Conservation (phyloP, 257 asterid genomes). For the Solanum virginianum region DNA sequence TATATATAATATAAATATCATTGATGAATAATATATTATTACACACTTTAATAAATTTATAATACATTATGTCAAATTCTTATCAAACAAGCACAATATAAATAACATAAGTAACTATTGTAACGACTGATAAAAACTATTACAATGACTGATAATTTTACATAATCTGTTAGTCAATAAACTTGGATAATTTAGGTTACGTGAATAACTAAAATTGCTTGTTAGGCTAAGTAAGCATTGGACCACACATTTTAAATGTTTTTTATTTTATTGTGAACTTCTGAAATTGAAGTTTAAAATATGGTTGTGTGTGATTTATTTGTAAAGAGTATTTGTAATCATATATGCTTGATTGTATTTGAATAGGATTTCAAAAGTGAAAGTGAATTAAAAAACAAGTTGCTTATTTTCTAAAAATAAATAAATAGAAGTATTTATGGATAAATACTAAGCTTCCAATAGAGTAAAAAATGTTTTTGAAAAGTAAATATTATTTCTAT, state of each 20-base stretch:
- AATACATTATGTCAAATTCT: too few species aligned
- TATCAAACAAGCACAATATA: too few species aligned
- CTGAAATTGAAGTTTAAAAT: neutral
- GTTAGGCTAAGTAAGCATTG: neutral
- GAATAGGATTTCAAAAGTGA: neutral
- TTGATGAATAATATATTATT: too few species aligned
- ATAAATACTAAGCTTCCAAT: neutral
- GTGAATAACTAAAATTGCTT: neutral
- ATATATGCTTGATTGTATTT: neutral
- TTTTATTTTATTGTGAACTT: neutral
- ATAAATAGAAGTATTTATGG: neutral
- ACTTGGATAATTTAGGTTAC: neutral
- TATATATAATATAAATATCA: too few species aligned
- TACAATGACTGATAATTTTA: neutral
- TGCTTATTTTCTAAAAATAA: neutral
- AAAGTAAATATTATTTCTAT: neutral
- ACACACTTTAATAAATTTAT: too few species aligned
- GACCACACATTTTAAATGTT: neutral
- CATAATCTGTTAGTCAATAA: neutral
- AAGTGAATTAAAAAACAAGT: neutral
- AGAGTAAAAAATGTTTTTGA: neutral
- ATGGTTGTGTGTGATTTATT: neutral
- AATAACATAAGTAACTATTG: neutral
- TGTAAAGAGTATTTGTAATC: neutral
- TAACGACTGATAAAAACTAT: neutral